phyloP scores from a whole-genome alignment of 768 basidiomycete species.

The Phylloporus arenicola region DNA sequence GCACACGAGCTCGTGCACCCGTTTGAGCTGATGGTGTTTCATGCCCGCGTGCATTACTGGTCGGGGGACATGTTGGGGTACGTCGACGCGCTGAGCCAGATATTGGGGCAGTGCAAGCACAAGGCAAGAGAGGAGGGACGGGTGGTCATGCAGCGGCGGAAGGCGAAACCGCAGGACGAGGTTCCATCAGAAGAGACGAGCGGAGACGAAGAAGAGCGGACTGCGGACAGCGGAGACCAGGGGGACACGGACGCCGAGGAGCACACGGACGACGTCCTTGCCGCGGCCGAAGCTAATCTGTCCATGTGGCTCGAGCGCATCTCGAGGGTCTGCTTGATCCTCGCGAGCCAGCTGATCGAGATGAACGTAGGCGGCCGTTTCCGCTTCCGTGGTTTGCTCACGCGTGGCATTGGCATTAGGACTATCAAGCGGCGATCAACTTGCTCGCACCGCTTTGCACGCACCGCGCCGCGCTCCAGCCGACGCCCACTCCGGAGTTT shows the following conservation, averaged over 20 bases:
- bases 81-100: constrained; percentile 62
- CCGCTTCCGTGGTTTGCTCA: background rate
- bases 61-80: constrained; percentile 75
- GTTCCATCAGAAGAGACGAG: constrained; percentile 1
- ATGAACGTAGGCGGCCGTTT: constrained; percentile 59
- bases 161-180: background rate
- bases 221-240: background rate
- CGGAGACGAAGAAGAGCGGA: constrained; percentile 9
- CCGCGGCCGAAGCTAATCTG: constrained; percentile 30
- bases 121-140: constrained; percentile 37
- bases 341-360: constrained; percentile 78
- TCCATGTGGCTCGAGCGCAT: constrained; percentile 84
- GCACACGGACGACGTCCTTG: constrained; percentile 17
- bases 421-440: constrained; percentile 60
- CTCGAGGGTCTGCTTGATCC: constrained; percentile 66
- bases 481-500: constrained; percentile 45
- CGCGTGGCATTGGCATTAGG: constrained; percentile 36
- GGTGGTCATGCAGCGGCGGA: constrained; percentile 9
- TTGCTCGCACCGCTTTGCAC: constrained; percentile 64
- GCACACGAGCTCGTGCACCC: constrained; percentile 23
- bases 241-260: background rate
- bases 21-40: constrained; percentile 61
- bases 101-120: constrained; percentile 56
- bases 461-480: constrained; percentile 23
- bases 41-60: constrained; percentile 76